These are phyloP conservation scores for Termitomyces sp. DNA, from an alignment of 768 basidiomycete species.

Conservation along the genomic window DNA sequence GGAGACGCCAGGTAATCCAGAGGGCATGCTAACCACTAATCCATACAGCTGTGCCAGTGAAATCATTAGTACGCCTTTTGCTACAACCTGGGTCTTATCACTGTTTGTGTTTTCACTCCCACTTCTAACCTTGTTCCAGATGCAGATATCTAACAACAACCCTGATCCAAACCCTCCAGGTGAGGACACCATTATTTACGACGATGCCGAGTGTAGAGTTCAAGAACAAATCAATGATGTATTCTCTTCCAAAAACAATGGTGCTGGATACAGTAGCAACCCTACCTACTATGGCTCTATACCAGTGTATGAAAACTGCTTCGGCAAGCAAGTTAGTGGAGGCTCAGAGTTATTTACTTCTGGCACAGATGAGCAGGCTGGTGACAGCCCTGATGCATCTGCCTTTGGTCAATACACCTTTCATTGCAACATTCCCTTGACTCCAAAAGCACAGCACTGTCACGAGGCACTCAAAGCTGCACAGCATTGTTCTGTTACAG, in stretches of 20 bases:
- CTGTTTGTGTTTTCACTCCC: no score
- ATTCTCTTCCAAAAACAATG: not conserved
- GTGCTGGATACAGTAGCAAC: not conserved
- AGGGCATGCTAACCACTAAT: no score
- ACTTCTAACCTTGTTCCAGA: no score
- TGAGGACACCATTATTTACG: not conserved
- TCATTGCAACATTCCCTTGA: not conserved
- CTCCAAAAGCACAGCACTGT: not conserved
- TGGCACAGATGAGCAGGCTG: not conserved
- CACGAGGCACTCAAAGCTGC: not conserved
- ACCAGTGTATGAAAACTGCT: not conserved
- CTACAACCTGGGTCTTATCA: no score
- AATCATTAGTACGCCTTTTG: no score
- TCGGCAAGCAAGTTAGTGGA: not conserved
- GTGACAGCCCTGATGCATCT: not conserved
- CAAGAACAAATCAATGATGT: not conserved
- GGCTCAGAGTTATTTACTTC: not conserved
- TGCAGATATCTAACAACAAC: no score
- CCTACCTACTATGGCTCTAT: not conserved
- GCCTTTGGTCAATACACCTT: not conserved
- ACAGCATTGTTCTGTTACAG: not conserved
- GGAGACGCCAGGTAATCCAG: no score
- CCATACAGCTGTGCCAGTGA: no score
- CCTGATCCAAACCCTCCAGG: no score
- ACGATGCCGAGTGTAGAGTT: not conserved